Evolutionary conservation across 768 basidiomycete genomes (phyloP).

Genomic region (Cystofilobasidium macerans): DNA sequence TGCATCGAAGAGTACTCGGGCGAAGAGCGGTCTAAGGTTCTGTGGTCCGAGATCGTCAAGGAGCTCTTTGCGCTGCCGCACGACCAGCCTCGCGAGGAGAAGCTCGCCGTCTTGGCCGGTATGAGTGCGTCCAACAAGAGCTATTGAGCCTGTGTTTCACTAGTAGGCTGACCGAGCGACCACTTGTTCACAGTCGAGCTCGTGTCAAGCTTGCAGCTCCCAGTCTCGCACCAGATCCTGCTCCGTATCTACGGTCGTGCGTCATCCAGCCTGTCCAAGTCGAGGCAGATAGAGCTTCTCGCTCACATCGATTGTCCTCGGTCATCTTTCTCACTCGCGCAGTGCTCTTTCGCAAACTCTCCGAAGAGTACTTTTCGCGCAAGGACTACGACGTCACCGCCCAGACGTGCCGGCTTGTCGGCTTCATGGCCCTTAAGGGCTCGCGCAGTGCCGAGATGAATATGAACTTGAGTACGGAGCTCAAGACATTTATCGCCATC

Average conservation of each 20-base stretch:
- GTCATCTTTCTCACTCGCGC: background rate
- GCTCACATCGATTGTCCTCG: background rate
- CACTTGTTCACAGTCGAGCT: slow-evolving; percentile 4
- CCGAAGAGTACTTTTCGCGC: slow-evolving; percentile 25
- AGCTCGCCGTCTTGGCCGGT: slow-evolving; percentile 73
- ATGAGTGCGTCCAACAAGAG: slow-evolving; percentile 67
- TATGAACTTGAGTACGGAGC: slow-evolving; percentile 1
- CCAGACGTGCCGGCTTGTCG: slow-evolving; percentile 17
- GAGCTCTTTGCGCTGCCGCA: slow-evolving; percentile 72
- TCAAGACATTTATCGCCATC: slow-evolving; percentile 6
- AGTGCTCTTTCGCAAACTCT: slow-evolving; percentile 24
- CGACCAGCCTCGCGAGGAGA: slow-evolving; percentile 63
- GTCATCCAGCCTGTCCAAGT: background rate
- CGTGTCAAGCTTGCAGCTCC: slow-evolving; percentile 14
- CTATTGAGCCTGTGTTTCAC: too few relatives aligned
- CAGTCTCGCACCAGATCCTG: slow-evolving; percentile 18
- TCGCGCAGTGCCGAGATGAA: background rate
- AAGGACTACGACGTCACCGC: slow-evolving; percentile 25
- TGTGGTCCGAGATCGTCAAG: slow-evolving; percentile 58
- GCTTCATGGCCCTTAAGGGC: slow-evolving; percentile 4
- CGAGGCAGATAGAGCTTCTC: background rate
- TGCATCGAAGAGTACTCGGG: slow-evolving; percentile 26
- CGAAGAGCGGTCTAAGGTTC: slow-evolving; percentile 21
- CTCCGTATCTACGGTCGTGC: slow-evolving; percentile 28
- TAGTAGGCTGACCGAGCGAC: too few relatives aligned